Base-by-base conservation (phyloP, 345 rosid genomes). In the Acer saccharum region DNA sequence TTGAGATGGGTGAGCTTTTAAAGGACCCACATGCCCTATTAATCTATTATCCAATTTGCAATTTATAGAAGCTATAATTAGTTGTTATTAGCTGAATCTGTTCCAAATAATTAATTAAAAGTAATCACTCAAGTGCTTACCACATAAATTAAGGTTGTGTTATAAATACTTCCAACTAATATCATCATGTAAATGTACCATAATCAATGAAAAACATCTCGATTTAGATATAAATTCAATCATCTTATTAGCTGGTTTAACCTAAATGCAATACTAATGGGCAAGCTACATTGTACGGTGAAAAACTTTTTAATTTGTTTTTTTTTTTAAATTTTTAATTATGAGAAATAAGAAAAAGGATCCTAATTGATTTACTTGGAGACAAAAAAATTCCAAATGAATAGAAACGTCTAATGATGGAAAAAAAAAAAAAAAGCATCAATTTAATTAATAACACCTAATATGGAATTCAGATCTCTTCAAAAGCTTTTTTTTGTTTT, bases 21-120 rank as follows among this genome's bases (percentile, higher is more conserved):
- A 76, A 61, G 79, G 72, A 74, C 63, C 69, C 75, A 77, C 78
- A 74, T 74, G 75, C 72, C 23, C 65, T 65, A 76, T n/a, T n/a
- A n/a, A n/a, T n/a, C n/a, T n/a, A n/a, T 57, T 21, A 76, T 67
- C 69, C 44, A 17, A 35, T 64, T 80, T 64, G 44, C 69, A 8
- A 74, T 62, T 12, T 62, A 27, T 2, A 74, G 62, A 73, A 63
- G 70, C 62, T 11, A 57, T 50, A 52, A 57, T 58, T 72, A 50
- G n/a, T 63, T n/a, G 35, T 17, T 44, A 50, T 35, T 67, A 54
- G 65, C 20, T 8, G 13, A 65, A 20, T 50, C 48, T 50, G 44
- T 63, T 62, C 18, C 13, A 41, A 44, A 48, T 11, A 5, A 46
- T 46, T 29, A 10, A 62, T 46, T 50, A 10, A 62, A 10, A 46